Evolutionary conservation across 2,329 filamentous ascomycete genomes (phyloP), one percentile per base, ranked within the genome.

Genomic region (Diplodia scrobiculata): DNA sequence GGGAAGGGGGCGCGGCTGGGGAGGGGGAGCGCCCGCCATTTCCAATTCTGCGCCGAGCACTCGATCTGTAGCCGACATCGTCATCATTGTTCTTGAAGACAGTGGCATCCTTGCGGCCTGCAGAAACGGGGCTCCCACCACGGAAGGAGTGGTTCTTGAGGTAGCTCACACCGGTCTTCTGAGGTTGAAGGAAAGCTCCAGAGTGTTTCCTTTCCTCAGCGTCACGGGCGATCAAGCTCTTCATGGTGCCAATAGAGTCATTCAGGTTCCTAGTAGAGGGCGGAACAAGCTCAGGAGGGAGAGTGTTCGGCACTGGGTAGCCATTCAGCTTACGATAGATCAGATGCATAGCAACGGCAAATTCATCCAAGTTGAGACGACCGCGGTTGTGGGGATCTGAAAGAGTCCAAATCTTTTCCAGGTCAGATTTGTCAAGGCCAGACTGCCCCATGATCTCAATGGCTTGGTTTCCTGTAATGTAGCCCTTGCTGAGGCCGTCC

Each of bases 371-470:
- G 73, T 99, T 93, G 34, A 99, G 84, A 66, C 93, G 90, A 19
- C 95, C 95, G 77, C 95, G 95, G 78, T 99, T 97, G 69, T 93
- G 90, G 36, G 93, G 90, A 75, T 99, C 95, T 2, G 94, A 90
- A 67, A 99, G 82, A 10, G 95, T 98, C 95, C 95, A 99, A 60
- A 98, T 89, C 36, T 90, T 86, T 78, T 98, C 95, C 45, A 99
- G 82, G 71, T 98, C 95, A 29, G 89, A 83, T 78, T 96, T 96
- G 55, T 95, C 91, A 34, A 99, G 82, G 50, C 95, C 95, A 81
- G 93, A 97, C 77, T 99, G 95, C 9, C 93, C 91, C 77, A 99
- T 94, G 68, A 99, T 96, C 78, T 99, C 95, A 74, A 98, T 95
- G 14, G 95, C 94, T 72, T 95, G 92, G 71, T 91, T 91, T 63